Conservation (phyloP, 495 filamentous ascomycete species). For the Tuber microsphaerosporum region DNA sequence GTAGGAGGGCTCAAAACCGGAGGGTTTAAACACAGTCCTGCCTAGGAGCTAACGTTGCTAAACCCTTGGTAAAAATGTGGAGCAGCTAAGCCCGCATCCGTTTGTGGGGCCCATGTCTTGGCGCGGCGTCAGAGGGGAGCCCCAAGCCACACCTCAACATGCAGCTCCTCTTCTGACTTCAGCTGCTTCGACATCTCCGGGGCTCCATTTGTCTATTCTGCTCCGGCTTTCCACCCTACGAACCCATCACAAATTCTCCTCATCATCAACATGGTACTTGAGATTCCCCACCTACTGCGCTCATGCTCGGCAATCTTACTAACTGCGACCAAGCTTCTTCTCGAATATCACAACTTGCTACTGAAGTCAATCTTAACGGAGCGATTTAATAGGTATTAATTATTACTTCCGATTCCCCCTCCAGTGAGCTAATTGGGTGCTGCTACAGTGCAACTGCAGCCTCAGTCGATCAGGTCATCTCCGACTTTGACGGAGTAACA, state of each 20-base stretch:
- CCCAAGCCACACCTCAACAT: constrained; percentile 12
- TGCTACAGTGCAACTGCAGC: constrained; percentile 63
- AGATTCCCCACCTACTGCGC: not conserved
- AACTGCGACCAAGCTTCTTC: constrained; percentile 57
- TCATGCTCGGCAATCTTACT: constrained; percentile 11
- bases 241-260: constrained; percentile 8
- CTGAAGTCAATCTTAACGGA: constrained; percentile 93
- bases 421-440: constrained; percentile 8
- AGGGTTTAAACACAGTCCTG: no score
- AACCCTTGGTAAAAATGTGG: not conserved
- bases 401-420: constrained; percentile 19
- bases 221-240: not conserved
- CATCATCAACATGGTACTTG: constrained; percentile 18
- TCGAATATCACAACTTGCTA: constrained; percentile 97
- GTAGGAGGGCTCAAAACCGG: no score
- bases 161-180: constrained; percentile 22
- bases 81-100: not conserved
- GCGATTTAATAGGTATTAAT: constrained; percentile 74
- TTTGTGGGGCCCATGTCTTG: constrained; percentile 23
- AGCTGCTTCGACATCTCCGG: constrained; percentile 22
- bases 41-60: not conserved
- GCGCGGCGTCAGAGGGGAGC: constrained; percentile 34
- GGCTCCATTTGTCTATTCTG: constrained; percentile 1
- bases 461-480: constrained; percentile 92
- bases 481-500: constrained; percentile 94